Conservation (phyloP, 1,284 basidiomycete genomes). For the Tilletia horrida region DNA sequence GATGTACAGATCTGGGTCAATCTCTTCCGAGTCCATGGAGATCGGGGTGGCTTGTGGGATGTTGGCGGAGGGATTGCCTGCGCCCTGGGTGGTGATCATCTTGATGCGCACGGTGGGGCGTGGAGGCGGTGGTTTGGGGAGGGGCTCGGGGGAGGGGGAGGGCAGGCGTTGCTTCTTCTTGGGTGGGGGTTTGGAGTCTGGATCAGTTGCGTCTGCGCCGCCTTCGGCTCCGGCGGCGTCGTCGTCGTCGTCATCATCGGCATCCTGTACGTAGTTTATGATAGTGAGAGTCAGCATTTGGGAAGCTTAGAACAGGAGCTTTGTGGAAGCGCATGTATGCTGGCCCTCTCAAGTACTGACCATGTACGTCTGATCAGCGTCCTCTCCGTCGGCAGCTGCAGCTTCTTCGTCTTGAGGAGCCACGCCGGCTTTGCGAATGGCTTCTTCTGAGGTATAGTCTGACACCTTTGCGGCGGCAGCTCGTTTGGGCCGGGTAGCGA, state of each 20-base stretch:
- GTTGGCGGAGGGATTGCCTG: conserved; percentile 18
- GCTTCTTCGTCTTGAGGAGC: background rate
- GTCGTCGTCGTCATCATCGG: background rate
- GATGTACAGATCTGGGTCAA: conserved; percentile 38
- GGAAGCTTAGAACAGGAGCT: too few relatives aligned
- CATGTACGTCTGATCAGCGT: background rate
- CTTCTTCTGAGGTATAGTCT: conserved; percentile 6
- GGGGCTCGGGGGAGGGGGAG: background rate
- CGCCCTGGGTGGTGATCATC: conserved; percentile 20
- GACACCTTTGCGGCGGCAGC: background rate
- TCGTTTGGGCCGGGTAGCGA: conserved; percentile 4
- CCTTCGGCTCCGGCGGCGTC: background rate
- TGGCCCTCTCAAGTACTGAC: too few relatives aligned
- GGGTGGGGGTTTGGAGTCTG: background rate
- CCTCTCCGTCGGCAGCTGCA: background rate
- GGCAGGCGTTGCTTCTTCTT: background rate
- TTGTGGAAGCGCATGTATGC: background rate
- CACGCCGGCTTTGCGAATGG: conserved; percentile 10
- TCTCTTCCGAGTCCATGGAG: conserved; percentile 29
- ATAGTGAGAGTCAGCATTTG: too few relatives aligned
- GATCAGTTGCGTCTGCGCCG: conserved; percentile 8
- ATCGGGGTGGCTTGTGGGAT: background rate
- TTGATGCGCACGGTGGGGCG: conserved; percentile 8
- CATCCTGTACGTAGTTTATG: too few relatives aligned
- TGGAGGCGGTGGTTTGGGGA: conserved; percentile 3